phyloP scores from a whole-genome alignment of 2,329 filamentous ascomycete species.

The Pyricularia pennisetigena region DNA sequence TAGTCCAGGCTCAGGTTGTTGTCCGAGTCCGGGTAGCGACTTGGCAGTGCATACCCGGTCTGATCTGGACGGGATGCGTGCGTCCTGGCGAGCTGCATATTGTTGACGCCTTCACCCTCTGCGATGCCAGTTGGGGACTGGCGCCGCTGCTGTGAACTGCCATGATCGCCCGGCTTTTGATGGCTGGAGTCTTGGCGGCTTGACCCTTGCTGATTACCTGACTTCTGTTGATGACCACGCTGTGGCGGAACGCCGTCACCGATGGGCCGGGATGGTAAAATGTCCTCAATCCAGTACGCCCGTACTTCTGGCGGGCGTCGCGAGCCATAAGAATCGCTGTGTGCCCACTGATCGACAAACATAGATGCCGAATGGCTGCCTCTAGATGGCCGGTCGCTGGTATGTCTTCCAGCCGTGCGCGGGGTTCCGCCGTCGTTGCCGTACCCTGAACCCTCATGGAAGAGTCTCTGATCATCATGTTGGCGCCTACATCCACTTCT shows the following conservation, averaged over 20 bases:
- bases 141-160: not conserved
- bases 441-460: not conserved
- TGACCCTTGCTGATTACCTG: not conserved
- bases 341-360: not conserved
- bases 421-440: not conserved
- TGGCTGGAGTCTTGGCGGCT: not conserved
- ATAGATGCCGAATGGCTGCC: not conserved
- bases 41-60: not conserved
- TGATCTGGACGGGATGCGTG: not conserved
- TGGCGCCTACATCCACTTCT: not conserved
- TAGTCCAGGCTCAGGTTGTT: not conserved
- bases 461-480: not conserved
- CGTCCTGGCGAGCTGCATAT: not conserved
- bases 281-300: not conserved
- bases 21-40: not conserved
- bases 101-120: not conserved
- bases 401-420: not conserved
- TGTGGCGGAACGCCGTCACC: not conserved
- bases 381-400: not conserved
- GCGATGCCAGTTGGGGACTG: not conserved
- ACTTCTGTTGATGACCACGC: not conserved
- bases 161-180: not conserved
- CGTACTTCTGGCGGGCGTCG: not conserved
- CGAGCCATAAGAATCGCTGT: not conserved
- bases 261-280: not conserved